Conservation (phyloP, 1,139 yeast species). For the Candida albicans region DNA sequence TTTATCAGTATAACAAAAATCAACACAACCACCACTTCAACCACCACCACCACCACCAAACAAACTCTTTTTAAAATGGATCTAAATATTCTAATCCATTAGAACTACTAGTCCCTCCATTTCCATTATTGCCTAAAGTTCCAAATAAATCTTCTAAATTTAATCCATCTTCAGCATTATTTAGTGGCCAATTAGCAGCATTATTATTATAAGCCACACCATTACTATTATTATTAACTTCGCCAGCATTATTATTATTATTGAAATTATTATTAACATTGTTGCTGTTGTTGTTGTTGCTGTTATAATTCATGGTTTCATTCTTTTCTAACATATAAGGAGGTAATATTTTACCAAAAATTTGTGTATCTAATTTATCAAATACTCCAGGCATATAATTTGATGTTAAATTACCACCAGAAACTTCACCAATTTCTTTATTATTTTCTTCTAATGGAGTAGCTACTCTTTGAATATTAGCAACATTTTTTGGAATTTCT, state of each 20-base stretch:
- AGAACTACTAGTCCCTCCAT: conserved; percentile 4
- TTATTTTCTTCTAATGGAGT: conserved; percentile 11
- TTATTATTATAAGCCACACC: not conserved
- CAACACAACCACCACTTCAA: too few relatives aligned
- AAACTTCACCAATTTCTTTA: conserved; percentile 12
- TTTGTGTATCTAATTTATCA: conserved; percentile 79
- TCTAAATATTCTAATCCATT: conserved; percentile 23
- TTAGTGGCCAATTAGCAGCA: conserved; percentile 1
- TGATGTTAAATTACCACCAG: conserved; percentile 12
- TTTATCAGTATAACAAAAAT: too few relatives aligned
- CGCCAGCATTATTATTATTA: not conserved
- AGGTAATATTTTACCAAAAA: conserved; percentile 80
- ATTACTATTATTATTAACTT: not conserved
- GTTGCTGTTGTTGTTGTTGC: conserved; percentile 3
- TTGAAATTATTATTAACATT: not conserved
- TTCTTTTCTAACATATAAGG: conserved; percentile 68
- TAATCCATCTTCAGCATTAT: conserved; percentile 9
- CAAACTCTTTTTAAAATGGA: conserved; percentile 19
- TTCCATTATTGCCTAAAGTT: conserved; percentile 2
- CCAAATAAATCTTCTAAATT: conserved; percentile 18
- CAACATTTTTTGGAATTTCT: conserved; percentile 10
- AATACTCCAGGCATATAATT: conserved; percentile 74
- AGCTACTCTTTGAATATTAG: conserved; percentile 6
- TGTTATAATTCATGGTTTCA: conserved; percentile 7
- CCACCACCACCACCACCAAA: too few relatives aligned